Evolutionary conservation across 129 eudicot genomes (phyloP).

Genomic region (Tagetes patula): DNA sequence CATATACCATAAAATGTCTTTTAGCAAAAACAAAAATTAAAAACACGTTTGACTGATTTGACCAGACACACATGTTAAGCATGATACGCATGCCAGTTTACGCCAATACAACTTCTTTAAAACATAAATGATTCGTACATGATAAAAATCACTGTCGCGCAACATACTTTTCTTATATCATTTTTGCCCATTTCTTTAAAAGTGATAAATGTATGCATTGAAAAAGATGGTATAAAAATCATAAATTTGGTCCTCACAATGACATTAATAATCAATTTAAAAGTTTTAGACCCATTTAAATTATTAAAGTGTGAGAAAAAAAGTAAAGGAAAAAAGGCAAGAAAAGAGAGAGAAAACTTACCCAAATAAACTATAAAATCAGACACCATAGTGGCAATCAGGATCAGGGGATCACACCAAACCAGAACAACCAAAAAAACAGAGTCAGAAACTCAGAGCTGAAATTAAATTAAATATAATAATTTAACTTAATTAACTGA

Average conservation of each 20-base stretch:
- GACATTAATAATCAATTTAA: neutral
- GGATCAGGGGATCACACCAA: constrained; percentile 50
- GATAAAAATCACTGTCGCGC: neutral
- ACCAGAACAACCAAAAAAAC: constrained; percentile 43
- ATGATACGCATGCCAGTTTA: no score
- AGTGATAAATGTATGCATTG: neutral
- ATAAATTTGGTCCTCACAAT: constrained; percentile 1
- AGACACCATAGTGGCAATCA: constrained; percentile 35
- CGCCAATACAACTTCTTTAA: neutral
- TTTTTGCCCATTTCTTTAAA: neutral
- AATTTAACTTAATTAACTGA: constrained; percentile 25
- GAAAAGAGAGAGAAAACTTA: constrained; percentile 35
- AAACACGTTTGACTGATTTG: neutral
- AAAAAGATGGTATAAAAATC: neutral
- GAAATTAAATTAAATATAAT: constrained; percentile 4
- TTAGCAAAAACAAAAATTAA: neutral
- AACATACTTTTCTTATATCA: neutral
- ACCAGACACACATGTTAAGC: neutral
- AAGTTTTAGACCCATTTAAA: constrained; percentile 5
- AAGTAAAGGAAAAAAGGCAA: neutral
- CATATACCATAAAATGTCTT: neutral
- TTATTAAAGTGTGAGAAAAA: constrained; percentile 16
- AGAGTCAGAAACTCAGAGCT: constrained; percentile 55
- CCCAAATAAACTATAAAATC: constrained; percentile 74
- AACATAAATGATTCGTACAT: neutral